Conservation (phyloP, 345 rosid genomes). For the Clausena lansium region DNA sequence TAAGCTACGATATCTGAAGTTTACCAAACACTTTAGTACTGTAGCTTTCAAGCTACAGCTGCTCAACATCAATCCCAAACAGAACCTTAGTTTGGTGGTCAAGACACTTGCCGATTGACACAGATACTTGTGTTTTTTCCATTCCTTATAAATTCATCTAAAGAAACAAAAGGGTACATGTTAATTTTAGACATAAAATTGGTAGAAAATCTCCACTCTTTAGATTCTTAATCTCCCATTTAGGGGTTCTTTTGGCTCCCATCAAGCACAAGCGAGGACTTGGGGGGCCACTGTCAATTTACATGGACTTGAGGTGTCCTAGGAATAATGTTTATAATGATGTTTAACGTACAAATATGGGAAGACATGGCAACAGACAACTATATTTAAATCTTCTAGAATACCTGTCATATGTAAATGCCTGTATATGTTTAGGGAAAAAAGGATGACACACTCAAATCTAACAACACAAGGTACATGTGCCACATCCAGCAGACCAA, state of each 20-base stretch:
- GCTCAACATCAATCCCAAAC: too few relatives aligned
- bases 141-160: background rate
- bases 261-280: background rate
- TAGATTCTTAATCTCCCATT: background rate
- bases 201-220: background rate
- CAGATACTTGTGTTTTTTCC: background rate
- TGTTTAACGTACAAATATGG: background rate
- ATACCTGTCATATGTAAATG: background rate
- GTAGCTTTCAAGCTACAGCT: accelerated
- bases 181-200: background rate
- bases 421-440: background rate
- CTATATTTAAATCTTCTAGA: background rate
- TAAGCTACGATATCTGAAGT: accelerated
- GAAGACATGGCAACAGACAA: background rate
- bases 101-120: background rate
- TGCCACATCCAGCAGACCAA: background rate
- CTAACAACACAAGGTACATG: background rate
- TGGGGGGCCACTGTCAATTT: background rate
- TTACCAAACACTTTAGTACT: too few relatives aligned
- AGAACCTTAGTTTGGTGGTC: background rate
- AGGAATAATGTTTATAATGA: background rate
- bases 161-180: background rate
- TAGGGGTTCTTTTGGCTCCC: background rate
- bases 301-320: background rate
- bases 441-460: background rate